Percentiles rank a stretch among this genome's conserved stretches.
phyloP scores from a whole-genome alignment of 208 protist genomes.

The Trypanosoma melophagium region DNA sequence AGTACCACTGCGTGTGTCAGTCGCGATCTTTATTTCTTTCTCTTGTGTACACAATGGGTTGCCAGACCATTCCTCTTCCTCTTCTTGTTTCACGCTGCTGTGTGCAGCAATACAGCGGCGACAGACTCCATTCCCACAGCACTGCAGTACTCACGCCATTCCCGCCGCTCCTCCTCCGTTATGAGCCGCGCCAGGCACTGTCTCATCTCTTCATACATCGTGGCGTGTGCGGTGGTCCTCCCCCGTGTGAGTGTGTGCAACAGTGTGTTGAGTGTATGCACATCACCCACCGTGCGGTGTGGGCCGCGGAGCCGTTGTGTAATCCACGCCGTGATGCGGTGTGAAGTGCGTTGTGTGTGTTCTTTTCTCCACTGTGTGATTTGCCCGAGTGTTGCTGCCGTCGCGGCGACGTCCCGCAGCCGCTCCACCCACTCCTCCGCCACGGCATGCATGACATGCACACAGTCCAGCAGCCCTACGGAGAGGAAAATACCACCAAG shows the following conservation, averaged over 20 bases:
- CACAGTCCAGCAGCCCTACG: constrained; percentile 16
- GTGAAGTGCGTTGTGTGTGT: constrained; percentile 11
- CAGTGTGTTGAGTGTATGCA: constrained; percentile 15
- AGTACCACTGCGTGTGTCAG: too few relatives aligned
- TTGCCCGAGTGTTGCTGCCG: not conserved
- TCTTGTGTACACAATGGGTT: too few relatives aligned
- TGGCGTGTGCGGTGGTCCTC: constrained; percentile 1
- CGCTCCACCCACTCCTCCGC: constrained; percentile 26
- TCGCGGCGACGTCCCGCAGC: constrained; percentile 5
- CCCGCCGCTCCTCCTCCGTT: constrained; percentile 12
- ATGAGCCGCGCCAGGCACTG: not conserved
- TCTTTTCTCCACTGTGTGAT: constrained; percentile 18
- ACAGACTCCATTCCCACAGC: constrained; percentile 7
- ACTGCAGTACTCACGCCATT: constrained; percentile 16
- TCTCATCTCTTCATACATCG: constrained; percentile 22
- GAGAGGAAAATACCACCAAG: constrained; percentile 2
- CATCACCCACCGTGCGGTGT: not conserved
- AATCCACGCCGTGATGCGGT: too few relatives aligned
- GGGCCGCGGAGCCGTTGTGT: not conserved
- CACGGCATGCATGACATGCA: constrained; percentile 16
- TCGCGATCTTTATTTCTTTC: too few relatives aligned
- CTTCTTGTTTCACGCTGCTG: not conserved
- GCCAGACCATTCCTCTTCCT: too few relatives aligned
- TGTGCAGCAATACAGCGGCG: constrained; percentile 5
- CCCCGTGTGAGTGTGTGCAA: not conserved